Evolutionary conservation across 2,329 filamentous ascomycete genomes (phyloP).

Genomic region (Colletotrichum filicis): DNA sequence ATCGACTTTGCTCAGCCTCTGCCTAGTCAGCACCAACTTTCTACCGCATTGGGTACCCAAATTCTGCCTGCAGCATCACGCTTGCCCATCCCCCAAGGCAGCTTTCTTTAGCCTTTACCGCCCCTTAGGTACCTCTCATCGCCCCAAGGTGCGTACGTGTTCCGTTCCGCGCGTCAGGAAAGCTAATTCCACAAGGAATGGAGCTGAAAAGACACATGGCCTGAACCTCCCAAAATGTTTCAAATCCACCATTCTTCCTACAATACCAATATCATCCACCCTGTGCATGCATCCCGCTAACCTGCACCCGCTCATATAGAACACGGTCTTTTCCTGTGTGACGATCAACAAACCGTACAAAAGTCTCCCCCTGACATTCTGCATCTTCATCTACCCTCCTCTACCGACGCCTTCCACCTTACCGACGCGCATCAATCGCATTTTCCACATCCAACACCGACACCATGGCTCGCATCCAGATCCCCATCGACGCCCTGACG

Average conservation of each 20-base stretch:
- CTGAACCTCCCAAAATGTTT: conserved; percentile 31
- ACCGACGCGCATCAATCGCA: not conserved
- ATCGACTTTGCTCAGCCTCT: conserved; percentile 8
- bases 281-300: conserved; percentile 11
- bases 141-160: conserved; percentile 13
- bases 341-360: not conserved
- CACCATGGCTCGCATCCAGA: conserved; percentile 86
- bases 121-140: not conserved
- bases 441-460: not conserved
- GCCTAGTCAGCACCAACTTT: not conserved
- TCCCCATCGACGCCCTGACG: conserved; percentile 91
- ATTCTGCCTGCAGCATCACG: not conserved
- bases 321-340: conserved; percentile 14
- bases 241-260: conserved; percentile 11
- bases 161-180: conserved; percentile 24
- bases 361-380: not conserved
- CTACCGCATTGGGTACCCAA: not conserved
- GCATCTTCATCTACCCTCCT: not conserved
- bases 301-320: conserved; percentile 18
- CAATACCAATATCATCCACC: not conserved
- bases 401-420: not conserved
- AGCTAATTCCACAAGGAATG: conserved; percentile 31
- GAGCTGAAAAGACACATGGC: conserved; percentile 35
- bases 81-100: not conserved
- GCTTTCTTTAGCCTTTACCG: not conserved